phyloP scores from a whole-genome alignment of 2,329 filamentous ascomycete species.

The Colletotrichum tofieldiae region DNA sequence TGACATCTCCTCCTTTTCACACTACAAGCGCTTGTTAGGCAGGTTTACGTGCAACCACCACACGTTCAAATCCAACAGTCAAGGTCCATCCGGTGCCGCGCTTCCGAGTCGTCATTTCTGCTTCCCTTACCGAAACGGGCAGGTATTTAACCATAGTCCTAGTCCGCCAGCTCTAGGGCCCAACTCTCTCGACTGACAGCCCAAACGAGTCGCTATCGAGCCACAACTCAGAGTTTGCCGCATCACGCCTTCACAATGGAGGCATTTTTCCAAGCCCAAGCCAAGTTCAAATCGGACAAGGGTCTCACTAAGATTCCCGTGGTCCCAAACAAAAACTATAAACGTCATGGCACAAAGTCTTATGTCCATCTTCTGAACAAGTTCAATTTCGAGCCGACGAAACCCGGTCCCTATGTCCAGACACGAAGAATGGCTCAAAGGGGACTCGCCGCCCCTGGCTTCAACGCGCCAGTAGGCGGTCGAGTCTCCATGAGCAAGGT shows the following conservation, averaged over 20 bases:
- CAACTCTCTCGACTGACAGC: background rate
- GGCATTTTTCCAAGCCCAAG: slow-evolving; percentile 27
- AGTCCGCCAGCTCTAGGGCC: background rate
- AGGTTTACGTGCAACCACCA: slow-evolving; percentile 10
- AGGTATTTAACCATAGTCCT: slow-evolving; percentile 8
- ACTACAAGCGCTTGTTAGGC: slow-evolving; percentile 12
- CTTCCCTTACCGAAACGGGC: background rate
- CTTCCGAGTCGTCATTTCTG: slow-evolving; percentile 14
- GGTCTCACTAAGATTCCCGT: slow-evolving; percentile 28
- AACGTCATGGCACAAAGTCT: slow-evolving; percentile 37
- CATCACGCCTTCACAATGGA: slow-evolving; percentile 16
- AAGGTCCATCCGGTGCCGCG: slow-evolving; percentile 14
- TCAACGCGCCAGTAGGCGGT: slow-evolving; percentile 30
- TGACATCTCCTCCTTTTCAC: slow-evolving; percentile 10
- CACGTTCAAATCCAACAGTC: slow-evolving; percentile 12
- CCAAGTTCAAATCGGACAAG: slow-evolving; percentile 39
- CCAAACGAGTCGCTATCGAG: background rate
- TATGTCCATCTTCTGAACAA: slow-evolving; percentile 40
- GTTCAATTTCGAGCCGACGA: slow-evolving; percentile 40
- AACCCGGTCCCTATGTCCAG: slow-evolving; percentile 36
- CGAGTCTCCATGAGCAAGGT: slow-evolving; percentile 37
- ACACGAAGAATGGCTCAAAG: slow-evolving; percentile 38
- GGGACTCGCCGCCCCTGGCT: slow-evolving; percentile 38
- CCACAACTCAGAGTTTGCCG: background rate
- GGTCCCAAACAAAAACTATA: slow-evolving; percentile 31